These are phyloP conservation scores for Croton laevigatus DNA, from an alignment of 441 rosid species.

Conservation along the genomic window DNA sequence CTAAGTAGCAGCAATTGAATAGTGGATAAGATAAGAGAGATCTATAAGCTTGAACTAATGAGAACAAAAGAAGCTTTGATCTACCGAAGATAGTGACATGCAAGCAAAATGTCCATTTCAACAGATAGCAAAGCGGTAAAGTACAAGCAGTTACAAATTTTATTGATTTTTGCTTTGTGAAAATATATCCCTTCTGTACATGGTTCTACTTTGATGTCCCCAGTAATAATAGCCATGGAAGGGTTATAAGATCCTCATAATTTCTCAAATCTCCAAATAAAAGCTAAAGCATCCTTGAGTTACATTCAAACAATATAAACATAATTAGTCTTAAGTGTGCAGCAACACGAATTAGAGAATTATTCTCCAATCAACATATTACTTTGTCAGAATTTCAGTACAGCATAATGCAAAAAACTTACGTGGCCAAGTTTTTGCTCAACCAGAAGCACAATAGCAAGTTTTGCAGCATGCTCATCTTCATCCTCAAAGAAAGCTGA, in stretches of 20 bases:
- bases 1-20: background rate
- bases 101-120: background rate
- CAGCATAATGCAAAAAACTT: slow-evolving; percentile 11
- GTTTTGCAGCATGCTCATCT: slow-evolving; percentile 47
- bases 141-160: background rate
- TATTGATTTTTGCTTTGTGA: background rate
- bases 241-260: background rate
- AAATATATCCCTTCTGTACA: background rate
- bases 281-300: background rate
- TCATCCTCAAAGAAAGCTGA: slow-evolving; percentile 34
- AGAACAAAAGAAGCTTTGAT: background rate
- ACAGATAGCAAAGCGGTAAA: background rate
- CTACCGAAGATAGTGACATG: background rate
- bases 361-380: slow-evolving; percentile 2
- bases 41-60: background rate
- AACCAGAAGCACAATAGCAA: slow-evolving; percentile 52
- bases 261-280: background rate
- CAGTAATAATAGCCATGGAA: background rate
- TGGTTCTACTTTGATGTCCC: background rate
- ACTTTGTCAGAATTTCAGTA: slow-evolving; percentile 5
- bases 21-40: background rate
- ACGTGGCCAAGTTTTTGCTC: slow-evolving; percentile 58
- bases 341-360: slow-evolving; percentile 8
- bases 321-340: background rate
- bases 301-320: too few species aligned